Evolutionary conservation across 129 eudicot genomes (phyloP).

Genomic region (Lonicera japonica): DNA sequence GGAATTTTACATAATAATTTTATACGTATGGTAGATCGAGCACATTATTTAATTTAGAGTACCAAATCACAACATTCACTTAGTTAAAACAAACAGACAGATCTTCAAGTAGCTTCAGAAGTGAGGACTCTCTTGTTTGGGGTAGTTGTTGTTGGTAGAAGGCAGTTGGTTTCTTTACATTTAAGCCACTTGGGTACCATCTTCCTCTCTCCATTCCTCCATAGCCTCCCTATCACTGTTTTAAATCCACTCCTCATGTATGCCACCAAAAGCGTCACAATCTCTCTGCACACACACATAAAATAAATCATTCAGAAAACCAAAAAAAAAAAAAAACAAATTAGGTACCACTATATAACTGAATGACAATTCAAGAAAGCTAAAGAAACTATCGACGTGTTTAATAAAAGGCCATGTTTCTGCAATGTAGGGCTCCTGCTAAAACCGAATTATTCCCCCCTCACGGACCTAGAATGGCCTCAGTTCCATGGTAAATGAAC

Average conservation of each 20-base stretch:
- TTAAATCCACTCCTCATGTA: slow-evolving; percentile 56
- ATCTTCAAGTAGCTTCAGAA: slow-evolving; percentile 32
- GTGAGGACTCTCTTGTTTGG: slow-evolving; percentile 60
- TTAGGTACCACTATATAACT: no score
- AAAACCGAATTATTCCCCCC: background rate
- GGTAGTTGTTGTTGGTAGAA: slow-evolving; percentile 41
- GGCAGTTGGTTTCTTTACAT: slow-evolving; percentile 50
- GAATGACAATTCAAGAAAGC: no score
- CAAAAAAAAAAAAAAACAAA: background rate
- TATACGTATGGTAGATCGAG: no score
- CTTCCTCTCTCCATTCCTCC: slow-evolving; percentile 59
- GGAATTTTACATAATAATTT: no score
- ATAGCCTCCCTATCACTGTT: slow-evolving; percentile 39
- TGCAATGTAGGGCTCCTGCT: no score
- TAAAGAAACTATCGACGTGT: no score
- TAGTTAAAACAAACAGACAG: no score
- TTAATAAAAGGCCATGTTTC: no score
- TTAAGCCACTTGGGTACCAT: slow-evolving; percentile 42
- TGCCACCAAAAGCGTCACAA: slow-evolving; percentile 50
- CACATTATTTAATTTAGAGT: no score
- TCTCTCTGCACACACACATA: slow-evolving; percentile 54
- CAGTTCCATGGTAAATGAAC: no score
- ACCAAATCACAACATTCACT: no score
- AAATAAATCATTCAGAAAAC: background rate
- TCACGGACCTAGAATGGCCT: background rate